Percentiles rank a stretch among this genome's conserved stretches.
Evolutionary conservation across 345 rosid genomes (phyloP).

Genomic region (Camelina neglecta): DNA sequence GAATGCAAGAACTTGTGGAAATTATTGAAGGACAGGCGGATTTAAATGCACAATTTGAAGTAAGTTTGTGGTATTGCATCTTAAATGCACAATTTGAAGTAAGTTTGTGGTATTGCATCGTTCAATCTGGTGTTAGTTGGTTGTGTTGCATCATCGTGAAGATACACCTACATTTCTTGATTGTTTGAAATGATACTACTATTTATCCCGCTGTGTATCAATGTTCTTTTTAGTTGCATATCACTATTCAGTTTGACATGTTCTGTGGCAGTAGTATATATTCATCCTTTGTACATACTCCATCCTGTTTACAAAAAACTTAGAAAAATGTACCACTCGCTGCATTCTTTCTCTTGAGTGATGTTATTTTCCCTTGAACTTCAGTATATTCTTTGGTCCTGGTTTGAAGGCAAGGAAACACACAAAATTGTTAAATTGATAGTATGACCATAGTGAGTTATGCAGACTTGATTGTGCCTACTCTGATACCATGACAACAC

Average conservation of each 20-base stretch:
- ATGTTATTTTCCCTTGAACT: constrained; percentile 3
- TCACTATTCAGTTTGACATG: constrained; percentile 1
- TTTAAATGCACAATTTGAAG: constrained; percentile 87
- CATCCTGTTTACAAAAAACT: constrained; percentile 14
- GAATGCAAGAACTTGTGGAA: constrained; percentile 90
- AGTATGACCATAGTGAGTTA: constrained; percentile 1
- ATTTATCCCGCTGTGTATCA: neutral
- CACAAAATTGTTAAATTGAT: neutral
- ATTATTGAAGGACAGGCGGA: constrained; percentile 97
- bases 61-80: constrained; percentile 44
- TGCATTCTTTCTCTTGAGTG: constrained; percentile 9
- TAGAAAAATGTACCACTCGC: neutral
- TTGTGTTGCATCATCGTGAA: constrained; percentile 12
- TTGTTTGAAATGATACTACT: constrained; percentile 3
- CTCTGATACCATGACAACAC: neutral
- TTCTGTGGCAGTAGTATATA: constrained; percentile 15
- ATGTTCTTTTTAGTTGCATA: constrained; percentile 1
- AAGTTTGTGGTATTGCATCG: constrained; percentile 41
- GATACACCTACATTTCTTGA: constrained; percentile 16
- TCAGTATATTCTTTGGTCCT: neutral
- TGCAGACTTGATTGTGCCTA: constrained; percentile 5
- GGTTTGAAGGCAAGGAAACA: neutral
- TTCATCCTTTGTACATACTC: neutral
- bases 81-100: constrained; percentile 90
- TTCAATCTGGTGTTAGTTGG: constrained; percentile 58